Conservation (phyloP, 2,329 filamentous ascomycete species). For the Lasiodiplodia theobromae region DNA sequence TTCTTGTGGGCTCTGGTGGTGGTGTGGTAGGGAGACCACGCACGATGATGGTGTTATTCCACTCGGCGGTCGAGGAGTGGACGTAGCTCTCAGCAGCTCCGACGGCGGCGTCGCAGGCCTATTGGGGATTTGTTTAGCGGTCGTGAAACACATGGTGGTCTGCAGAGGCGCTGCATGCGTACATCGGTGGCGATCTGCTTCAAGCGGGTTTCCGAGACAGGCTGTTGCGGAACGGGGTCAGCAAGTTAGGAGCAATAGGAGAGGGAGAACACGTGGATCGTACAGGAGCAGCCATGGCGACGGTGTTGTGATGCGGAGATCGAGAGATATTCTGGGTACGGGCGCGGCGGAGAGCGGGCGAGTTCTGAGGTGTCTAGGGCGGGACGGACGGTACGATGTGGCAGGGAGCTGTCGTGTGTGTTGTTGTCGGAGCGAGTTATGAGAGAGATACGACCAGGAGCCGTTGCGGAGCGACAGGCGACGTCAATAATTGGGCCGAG, state of each 20-base stretch:
- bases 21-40: conserved; percentile 42
- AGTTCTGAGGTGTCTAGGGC: neutral
- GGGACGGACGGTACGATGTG: neutral
- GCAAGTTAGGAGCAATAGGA: conserved; percentile 21
- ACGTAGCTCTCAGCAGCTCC: conserved; percentile 81
- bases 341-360: neutral
- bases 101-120: conserved; percentile 86
- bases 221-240: conserved; percentile 50
- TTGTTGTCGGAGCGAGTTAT: conserved; percentile 21
- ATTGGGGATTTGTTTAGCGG: conserved; percentile 31
- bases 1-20: conserved; percentile 32
- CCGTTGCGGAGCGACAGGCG: conserved; percentile 14
- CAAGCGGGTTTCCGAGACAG: conserved; percentile 76
- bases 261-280: conserved; percentile 21
- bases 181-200: conserved; percentile 88
- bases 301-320: neutral
- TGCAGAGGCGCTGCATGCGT: conserved; percentile 46
- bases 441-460: neutral
- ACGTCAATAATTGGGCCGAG: conserved; percentile 19
- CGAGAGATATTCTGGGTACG: neutral
- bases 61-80: conserved; percentile 81
- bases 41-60: conserved; percentile 95
- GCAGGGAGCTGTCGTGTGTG: conserved; percentile 21
- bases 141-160: neutral
- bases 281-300: conserved; percentile 29